These are phyloP conservation scores for Rutstroemia sp. DNA, from an alignment of 2,329 filamentous ascomycete species.

Conservation along the genomic window DNA sequence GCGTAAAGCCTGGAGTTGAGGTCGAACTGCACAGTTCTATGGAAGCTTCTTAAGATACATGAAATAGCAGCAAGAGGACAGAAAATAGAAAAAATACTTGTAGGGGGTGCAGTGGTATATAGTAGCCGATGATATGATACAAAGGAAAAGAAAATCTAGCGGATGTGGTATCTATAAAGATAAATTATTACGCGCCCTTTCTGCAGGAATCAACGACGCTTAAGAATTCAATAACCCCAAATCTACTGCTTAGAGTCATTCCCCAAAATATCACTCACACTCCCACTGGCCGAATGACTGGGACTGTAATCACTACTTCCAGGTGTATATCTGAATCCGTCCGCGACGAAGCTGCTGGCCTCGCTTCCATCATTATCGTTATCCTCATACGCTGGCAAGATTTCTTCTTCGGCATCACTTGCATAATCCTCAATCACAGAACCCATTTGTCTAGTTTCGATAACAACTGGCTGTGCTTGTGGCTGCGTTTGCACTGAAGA, in stretches of 20 bases:
- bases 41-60: too few species aligned
- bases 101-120: too few species aligned
- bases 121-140: not conserved
- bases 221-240: not conserved
- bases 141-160: not conserved
- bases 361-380: slow-evolving; percentile 13
- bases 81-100: too few species aligned
- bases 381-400: slow-evolving; percentile 7
- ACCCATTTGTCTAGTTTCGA: not conserved
- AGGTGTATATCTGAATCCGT: slow-evolving; percentile 26
- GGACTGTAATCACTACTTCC: slow-evolving; percentile 22
- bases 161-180: not conserved
- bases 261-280: slow-evolving; percentile 23
- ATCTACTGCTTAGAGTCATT: slow-evolving; percentile 19
- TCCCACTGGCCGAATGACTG: slow-evolving; percentile 14
- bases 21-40: too few species aligned
- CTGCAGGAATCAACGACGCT: not conserved
- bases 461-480: not conserved
- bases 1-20: too few species aligned
- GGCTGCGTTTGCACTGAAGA: not conserved
- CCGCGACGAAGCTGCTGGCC: slow-evolving; percentile 17
- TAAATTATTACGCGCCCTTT: not conserved
- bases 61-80: too few species aligned
- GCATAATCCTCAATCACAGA: not conserved
- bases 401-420: not conserved